Evolutionary conservation across 495 filamentous ascomycete genomes (phyloP).

Genomic region (Hypoxylon subgilvum): DNA sequence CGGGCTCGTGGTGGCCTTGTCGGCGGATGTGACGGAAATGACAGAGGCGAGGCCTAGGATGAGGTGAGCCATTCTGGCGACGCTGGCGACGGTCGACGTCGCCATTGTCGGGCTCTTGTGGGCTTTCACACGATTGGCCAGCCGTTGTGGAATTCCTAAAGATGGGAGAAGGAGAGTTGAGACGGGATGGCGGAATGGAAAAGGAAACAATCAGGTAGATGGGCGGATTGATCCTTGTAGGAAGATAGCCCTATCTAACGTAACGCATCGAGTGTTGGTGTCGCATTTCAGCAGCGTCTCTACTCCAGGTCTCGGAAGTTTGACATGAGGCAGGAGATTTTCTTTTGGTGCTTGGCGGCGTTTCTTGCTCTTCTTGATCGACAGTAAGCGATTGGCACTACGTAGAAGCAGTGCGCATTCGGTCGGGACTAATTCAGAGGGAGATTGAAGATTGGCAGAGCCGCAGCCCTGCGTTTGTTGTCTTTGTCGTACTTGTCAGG

Average conservation of each 20-base stretch:
- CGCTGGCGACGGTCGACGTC: slow-evolving; percentile 51
- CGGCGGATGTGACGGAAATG: slow-evolving; percentile 40
- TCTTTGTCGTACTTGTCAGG: too few species aligned
- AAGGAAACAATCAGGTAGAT: slow-evolving; percentile 12
- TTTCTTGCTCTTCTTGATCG: slow-evolving; percentile 37
- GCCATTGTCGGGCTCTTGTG: slow-evolving; percentile 41
- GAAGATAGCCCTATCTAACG: slow-evolving; percentile 31
- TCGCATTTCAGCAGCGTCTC: slow-evolving; percentile 39
- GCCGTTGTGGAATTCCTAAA: slow-evolving; percentile 34
- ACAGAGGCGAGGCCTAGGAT: slow-evolving; percentile 33
- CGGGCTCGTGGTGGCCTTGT: slow-evolving; percentile 39
- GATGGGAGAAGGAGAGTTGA: slow-evolving; percentile 16
- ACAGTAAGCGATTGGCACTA: slow-evolving; percentile 27
- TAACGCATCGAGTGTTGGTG: slow-evolving; percentile 23
- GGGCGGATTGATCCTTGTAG: slow-evolving; percentile 20
- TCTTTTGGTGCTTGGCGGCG: slow-evolving; percentile 24
- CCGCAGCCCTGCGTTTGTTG: not conserved
- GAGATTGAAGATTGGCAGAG: not conserved
- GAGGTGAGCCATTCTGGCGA: slow-evolving; percentile 44
- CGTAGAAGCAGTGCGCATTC: slow-evolving; percentile 7
- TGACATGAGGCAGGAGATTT: slow-evolving; percentile 19
- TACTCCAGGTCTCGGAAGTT: not conserved
- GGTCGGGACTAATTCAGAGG: slow-evolving; percentile 11
- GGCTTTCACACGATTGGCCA: slow-evolving; percentile 33
- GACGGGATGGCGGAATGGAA: slow-evolving; percentile 9